These are phyloP conservation scores for Mortierella antarctica DNA, from an alignment of 192 early-diverging fungal species.

Conservation along the genomic window DNA sequence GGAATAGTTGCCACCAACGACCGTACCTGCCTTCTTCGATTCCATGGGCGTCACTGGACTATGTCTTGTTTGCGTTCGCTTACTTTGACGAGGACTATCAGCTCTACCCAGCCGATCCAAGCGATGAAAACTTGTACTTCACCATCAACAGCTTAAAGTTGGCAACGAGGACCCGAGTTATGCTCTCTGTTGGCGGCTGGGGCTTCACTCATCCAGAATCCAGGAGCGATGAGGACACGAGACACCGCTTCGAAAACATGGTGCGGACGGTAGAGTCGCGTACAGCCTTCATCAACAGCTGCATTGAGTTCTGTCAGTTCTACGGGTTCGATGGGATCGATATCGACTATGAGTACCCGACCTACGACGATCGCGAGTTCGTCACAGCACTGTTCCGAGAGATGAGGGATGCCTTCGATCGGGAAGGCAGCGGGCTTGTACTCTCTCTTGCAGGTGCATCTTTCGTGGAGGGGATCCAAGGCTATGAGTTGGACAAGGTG, in stretches of 20 bases:
- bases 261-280: conserved; percentile 48
- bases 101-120: conserved; percentile 63
- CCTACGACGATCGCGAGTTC: conserved; percentile 6
- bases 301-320: conserved; percentile 33
- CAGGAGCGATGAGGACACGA: background rate
- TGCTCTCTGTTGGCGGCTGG: conserved; percentile 75
- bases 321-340: conserved; percentile 55
- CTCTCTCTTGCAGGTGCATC: conserved; percentile 26
- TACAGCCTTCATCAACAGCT: conserved; percentile 57
- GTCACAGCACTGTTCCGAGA: conserved; percentile 67
- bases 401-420: conserved; percentile 71
- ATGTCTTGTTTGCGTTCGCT: conserved; percentile 54
- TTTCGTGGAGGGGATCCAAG: conserved; percentile 30
- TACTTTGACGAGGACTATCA: conserved; percentile 54
- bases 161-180: conserved; percentile 51
- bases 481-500: conserved; percentile 54
- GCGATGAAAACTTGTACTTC: conserved; percentile 33
- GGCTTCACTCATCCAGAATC: conserved; percentile 60
- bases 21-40: conserved; percentile 62
- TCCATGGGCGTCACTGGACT: conserved; percentile 69
- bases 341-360: conserved; percentile 75
- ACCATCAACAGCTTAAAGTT: conserved; percentile 58
- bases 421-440: conserved; percentile 23
- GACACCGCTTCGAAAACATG: conserved; percentile 62
- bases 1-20: conserved; percentile 27